These are phyloP conservation scores for Neurospora sp. DNA, from an alignment of 495 filamentous ascomycete species.

Conservation along the genomic window DNA sequence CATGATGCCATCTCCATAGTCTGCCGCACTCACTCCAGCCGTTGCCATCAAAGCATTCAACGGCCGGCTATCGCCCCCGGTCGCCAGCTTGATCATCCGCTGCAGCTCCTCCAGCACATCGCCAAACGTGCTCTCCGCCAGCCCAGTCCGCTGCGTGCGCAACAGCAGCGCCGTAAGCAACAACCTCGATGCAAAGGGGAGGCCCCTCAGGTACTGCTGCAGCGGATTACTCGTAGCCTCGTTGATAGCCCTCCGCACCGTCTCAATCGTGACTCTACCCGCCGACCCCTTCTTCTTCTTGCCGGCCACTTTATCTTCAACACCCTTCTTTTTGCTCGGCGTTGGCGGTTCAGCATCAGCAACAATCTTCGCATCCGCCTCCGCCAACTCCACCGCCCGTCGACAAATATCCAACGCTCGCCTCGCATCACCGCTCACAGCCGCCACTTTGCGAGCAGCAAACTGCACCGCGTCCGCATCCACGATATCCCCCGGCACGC, in stretches of 20 bases:
- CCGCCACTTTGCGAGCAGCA: slow-evolving; percentile 90
- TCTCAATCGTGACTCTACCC: slow-evolving; percentile 76
- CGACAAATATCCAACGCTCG: slow-evolving; percentile 92
- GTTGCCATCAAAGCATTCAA: slow-evolving; percentile 9
- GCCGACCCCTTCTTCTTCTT: slow-evolving; percentile 16
- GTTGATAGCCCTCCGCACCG: slow-evolving; percentile 85
- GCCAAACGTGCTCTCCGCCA: slow-evolving; percentile 78
- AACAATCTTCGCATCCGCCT: slow-evolving; percentile 51
- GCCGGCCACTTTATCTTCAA: not conserved
- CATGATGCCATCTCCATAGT: not conserved
- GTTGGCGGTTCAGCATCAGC: slow-evolving; percentile 53
- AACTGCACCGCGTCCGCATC: slow-evolving; percentile 94
- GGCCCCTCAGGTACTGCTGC: slow-evolving; percentile 71
- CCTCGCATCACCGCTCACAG: slow-evolving; percentile 88
- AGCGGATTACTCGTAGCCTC: slow-evolving; percentile 90
- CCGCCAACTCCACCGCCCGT: slow-evolving; percentile 89
- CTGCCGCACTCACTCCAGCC: slow-evolving; percentile 6
- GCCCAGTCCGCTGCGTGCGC: slow-evolving; percentile 68
- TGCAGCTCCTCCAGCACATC: slow-evolving; percentile 88
- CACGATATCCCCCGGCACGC: slow-evolving; percentile 81
- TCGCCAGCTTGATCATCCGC: slow-evolving; percentile 49
- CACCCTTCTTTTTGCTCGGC: slow-evolving; percentile 3
- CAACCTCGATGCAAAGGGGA: slow-evolving; percentile 74
- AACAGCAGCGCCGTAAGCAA: slow-evolving; percentile 74
- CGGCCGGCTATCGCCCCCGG: slow-evolving; percentile 40